Base-by-base conservation (phyloP, 1,139 yeast genomes). In the Meyerozyma athensensis region DNA sequence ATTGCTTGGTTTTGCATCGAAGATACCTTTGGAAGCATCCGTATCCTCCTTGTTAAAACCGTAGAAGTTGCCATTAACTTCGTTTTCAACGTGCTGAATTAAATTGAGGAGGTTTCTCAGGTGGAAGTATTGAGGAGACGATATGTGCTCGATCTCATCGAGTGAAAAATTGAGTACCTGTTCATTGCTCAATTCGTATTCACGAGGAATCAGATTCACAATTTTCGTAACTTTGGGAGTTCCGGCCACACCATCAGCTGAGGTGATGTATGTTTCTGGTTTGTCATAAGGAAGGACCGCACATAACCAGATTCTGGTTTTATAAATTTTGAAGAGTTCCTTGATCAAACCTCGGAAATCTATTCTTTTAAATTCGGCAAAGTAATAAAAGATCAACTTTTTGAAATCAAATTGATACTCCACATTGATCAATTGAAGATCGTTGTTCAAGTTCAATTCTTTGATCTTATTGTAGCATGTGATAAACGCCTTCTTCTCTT, bases 231-330 rank as follows among this genome's bases (percentile, higher is more conserved):
- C 30, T 30, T 19, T 24, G 31, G 35, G 20, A 9, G 10, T 14
- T 9, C 13, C 20, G 10, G 20, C 10, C 7, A n/a, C n/a, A 3
- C 32, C 32, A 17, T 18, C 47, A 4, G 33, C 30, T 17, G 31
- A 36, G 14, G 50, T 50, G 22, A 50, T 55, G 38, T 60, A 63
- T 35, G 63, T 50, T 33, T 58, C 56, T 4, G 72, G 65, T 42
- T 56, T 59, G 44, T 65, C 65, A 41, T 54, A 54, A 1, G 72
- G 72, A 35, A 67, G 58, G 4, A 90, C 86, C 3, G 97, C 95
- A 65, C 97, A 90, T 72, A 90, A 76, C 98, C 98, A 94, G 51
- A 92, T 92, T 55, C 98, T 77, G 1, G 97, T 92, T 65, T 92
- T 92, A 72, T 89, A 92, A 43, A 87, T 84, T 53, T 92, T 82